A percentile compares a stretch with the other conserved stretches of the same genome.
These are phyloP conservation scores for Trapa bicornis DNA, from an alignment of 345 rosid genomes.

Conservation along the genomic window DNA sequence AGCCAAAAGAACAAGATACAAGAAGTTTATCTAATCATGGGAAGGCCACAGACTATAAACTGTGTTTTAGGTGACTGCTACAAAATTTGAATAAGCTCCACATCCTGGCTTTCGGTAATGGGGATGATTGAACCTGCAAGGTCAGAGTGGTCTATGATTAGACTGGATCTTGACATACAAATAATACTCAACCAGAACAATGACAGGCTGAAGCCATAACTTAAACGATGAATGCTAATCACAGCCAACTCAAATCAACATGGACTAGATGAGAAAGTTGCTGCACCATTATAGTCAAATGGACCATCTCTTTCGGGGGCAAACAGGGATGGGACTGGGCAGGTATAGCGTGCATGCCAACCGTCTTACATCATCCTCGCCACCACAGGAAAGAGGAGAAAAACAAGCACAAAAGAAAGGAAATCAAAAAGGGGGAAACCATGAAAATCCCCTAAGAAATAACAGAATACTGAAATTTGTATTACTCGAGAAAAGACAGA, in stretches of 20 bases:
- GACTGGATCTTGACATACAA: background rate
- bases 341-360: background rate
- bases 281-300: background rate
- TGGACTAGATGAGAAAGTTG: background rate
- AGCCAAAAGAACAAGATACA: background rate
- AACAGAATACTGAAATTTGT: background rate
- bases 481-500: background rate
- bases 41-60: background rate
- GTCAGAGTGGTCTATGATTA: background rate
- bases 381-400: background rate
- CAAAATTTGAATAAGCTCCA: background rate
- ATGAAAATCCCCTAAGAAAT: conserved; percentile 6
- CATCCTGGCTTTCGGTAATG: background rate
- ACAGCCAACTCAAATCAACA: background rate
- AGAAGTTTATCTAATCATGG: background rate
- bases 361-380: background rate
- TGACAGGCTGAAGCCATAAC: background rate
- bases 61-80: background rate
- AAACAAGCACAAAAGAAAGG: background rate
- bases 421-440: conserved; percentile 8
- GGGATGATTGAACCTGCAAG: background rate
- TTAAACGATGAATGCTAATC: background rate
- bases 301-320: background rate
- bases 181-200: background rate
- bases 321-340: conserved; percentile 4